Evolutionary conservation across 805 yeast genomes (phyloP).

Genomic region (Metschnikowia corniflorae): DNA sequence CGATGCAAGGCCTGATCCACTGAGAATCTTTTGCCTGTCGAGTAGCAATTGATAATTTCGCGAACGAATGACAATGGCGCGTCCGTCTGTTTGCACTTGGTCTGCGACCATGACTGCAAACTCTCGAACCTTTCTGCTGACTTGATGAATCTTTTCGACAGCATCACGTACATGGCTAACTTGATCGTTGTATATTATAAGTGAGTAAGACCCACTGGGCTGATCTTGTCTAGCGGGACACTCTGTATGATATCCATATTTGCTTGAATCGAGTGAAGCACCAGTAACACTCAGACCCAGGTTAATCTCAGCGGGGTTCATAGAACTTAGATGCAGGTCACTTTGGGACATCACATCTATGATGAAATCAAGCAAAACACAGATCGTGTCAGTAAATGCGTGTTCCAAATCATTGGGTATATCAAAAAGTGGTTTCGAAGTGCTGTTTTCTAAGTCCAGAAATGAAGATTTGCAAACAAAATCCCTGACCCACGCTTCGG

Average conservation of each 20-base stretch:
- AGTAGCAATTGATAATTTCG: conserved; percentile 46
- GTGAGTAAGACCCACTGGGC: conserved; percentile 48
- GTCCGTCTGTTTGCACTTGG: conserved; percentile 59
- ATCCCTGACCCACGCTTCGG: conserved; percentile 69
- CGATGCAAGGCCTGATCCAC: conserved; percentile 61
- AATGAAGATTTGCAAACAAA: conserved; percentile 47
- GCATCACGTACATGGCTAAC: conserved; percentile 74
- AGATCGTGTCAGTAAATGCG: conserved; percentile 41
- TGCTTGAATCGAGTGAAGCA: conserved; percentile 34
- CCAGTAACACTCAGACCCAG: conserved; percentile 28
- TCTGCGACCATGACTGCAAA: conserved; percentile 73
- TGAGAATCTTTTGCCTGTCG: conserved; percentile 52
- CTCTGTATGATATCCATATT: conserved; percentile 46
- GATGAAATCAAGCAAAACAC: conserved; percentile 52
- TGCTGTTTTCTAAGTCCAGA: conserved; percentile 9
- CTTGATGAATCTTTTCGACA: conserved; percentile 55
- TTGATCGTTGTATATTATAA: conserved; percentile 76
- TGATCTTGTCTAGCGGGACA: conserved; percentile 27
- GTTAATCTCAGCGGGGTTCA: conserved; percentile 24
- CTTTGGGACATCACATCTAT: conserved; percentile 57
- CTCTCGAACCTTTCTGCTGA: conserved; percentile 59
- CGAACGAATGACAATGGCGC: conserved; percentile 65
- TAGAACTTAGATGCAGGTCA: conserved; percentile 35
- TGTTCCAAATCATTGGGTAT: conserved; percentile 44
- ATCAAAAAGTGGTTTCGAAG: not conserved